Percentiles rank a stretch among this genome's conserved stretches.
Evolutionary conservation across 495 filamentous ascomycete species (phyloP).

Genomic region (Neurospora sp.): DNA sequence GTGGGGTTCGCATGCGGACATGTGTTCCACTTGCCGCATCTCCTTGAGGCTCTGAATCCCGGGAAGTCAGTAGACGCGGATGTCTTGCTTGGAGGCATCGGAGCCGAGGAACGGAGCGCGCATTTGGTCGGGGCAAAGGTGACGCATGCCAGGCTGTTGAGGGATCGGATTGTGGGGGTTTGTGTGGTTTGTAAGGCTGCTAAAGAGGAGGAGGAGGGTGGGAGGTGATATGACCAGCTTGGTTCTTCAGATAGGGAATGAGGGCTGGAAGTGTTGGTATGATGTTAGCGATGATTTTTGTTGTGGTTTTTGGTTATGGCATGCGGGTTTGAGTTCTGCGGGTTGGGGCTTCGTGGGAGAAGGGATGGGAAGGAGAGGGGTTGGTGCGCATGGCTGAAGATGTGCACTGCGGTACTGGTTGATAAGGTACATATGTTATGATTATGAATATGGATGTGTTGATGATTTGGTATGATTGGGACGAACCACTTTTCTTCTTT

Average conservation of each 20-base stretch:
- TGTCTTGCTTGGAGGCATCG: slow-evolving; percentile 13
- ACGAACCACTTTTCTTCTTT: too few species aligned
- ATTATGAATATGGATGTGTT: neutral
- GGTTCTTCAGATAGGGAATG: too few species aligned
- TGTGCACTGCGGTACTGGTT: neutral
- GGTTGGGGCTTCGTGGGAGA: neutral
- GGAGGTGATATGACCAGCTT: neutral
- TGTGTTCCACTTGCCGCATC: slow-evolving; percentile 77
- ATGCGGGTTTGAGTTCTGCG: neutral
- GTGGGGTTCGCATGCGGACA: slow-evolving; percentile 89
- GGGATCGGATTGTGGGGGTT: slow-evolving; percentile 57
- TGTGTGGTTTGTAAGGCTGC: slow-evolving; percentile 51
- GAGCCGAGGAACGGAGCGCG: slow-evolving; percentile 30
- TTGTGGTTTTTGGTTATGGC: neutral
- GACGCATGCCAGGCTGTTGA: slow-evolving; percentile 72
- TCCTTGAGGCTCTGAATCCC: slow-evolving; percentile 45
- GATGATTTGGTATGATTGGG: neutral
- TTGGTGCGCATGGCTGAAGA: neutral
- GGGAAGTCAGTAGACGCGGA: slow-evolving; percentile 21
- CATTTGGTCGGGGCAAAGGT: slow-evolving; percentile 70
- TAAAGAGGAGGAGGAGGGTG: neutral
- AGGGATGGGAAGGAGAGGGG: neutral
- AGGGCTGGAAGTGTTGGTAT: too few species aligned
- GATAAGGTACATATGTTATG: neutral
- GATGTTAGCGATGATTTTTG: neutral